These are phyloP conservation scores for Neostapfia colusana DNA, from an alignment of 176 grass and related monocot species.

Conservation along the genomic window DNA sequence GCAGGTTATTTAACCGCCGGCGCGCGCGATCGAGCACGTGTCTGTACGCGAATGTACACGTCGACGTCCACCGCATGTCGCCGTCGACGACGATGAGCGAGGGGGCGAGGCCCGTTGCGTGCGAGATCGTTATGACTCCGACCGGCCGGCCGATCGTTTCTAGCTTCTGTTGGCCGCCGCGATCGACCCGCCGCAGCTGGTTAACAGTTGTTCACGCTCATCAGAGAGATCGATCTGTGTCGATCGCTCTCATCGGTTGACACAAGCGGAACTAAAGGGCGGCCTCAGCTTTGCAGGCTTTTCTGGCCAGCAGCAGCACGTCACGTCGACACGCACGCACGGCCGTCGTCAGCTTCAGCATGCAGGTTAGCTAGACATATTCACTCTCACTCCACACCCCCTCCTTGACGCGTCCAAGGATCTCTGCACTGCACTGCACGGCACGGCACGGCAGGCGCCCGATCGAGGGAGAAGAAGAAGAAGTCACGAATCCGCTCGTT, in stretches of 20 bases:
- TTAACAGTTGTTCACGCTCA: no score
- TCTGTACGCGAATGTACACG: no score
- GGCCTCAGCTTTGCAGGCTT: neutral
- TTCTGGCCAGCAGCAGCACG: neutral
- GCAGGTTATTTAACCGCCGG: neutral
- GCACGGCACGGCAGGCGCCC: no score
- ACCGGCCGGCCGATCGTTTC: neutral
- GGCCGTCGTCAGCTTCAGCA: neutral
- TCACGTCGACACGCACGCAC: slow-evolving; percentile 32
- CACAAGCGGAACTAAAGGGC: neutral
- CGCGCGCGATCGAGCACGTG: neutral
- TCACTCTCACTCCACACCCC: neutral
- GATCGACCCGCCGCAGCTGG: neutral
- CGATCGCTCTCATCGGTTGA: neutral
- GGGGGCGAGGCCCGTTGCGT: no score
- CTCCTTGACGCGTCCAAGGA: no score
- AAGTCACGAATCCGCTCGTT: no score
- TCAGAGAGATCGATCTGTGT: neutral
- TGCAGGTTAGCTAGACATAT: neutral
- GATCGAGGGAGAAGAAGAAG: no score
- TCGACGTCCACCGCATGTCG: no score
- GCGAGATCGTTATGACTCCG: neutral
- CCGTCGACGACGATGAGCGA: no score
- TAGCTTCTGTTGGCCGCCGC: neutral
- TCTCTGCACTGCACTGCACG: no score